These are phyloP conservation scores for Pythium phragmitis DNA, from an alignment of 352 stramenopile genomes.

Conservation along the genomic window DNA sequence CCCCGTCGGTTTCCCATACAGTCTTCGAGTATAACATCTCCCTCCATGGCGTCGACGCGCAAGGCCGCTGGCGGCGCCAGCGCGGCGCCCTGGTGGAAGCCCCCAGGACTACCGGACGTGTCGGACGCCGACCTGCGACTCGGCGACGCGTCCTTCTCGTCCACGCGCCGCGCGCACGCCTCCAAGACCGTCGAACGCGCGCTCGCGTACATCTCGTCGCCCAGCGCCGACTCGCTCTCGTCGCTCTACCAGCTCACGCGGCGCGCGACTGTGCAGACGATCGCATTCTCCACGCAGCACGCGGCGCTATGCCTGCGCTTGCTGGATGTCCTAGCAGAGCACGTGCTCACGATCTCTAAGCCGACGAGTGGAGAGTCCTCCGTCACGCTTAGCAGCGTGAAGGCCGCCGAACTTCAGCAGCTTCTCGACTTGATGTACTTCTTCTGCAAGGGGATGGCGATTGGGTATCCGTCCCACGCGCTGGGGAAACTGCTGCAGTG, in stretches of 20 bases:
- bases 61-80: not conserved
- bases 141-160: conserved; percentile 37
- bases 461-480: conserved; percentile 74
- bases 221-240: conserved; percentile 30
- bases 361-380: conserved; percentile 15
- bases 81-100: conserved; percentile 37
- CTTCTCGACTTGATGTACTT: conserved; percentile 65
- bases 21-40: not conserved
- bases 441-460: conserved; percentile 46
- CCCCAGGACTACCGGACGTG: conserved; percentile 39
- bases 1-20: not conserved
- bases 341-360: conserved; percentile 25
- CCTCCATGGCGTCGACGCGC: conserved; percentile 10
- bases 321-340: conserved; percentile 59
- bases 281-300: conserved; percentile 50
- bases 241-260: conserved; percentile 47
- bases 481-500: conserved; percentile 68
- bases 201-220: conserved; percentile 40
- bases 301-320: conserved; percentile 45
- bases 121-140: conserved; percentile 34
- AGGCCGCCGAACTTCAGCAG: conserved; percentile 29
- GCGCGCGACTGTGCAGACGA: conserved; percentile 36
- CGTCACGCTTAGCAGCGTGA: conserved; percentile 3
- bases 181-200: conserved; percentile 38
- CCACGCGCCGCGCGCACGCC: conserved; percentile 13